phyloP scores from a whole-genome alignment of 768 basidiomycete genomes.

The Podaxis sp. region DNA sequence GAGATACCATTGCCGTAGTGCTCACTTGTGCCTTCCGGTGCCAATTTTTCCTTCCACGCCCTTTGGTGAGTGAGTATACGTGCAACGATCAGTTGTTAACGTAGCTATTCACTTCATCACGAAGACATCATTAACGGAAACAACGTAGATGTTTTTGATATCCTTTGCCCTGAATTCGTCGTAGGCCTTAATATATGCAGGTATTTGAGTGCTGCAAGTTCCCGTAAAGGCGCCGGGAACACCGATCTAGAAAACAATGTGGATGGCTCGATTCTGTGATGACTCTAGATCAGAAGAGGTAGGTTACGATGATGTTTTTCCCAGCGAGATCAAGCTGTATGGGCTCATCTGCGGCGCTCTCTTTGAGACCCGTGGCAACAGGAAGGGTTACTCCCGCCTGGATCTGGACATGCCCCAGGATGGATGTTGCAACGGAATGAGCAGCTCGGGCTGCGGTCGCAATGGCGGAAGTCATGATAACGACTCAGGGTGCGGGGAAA shows the following conservation, averaged over 20 bases:
- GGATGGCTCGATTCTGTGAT: background rate
- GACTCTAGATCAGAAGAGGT: background rate
- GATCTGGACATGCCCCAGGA: constrained; percentile 49
- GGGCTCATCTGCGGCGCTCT: constrained; percentile 47
- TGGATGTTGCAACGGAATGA: constrained; percentile 51
- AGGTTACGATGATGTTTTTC: constrained; percentile 62
- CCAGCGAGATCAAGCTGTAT: constrained; percentile 49
- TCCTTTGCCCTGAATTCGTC: constrained; percentile 78
- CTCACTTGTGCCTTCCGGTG: constrained; percentile 56
- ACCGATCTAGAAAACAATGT: constrained; percentile 46
- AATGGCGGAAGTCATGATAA: constrained; percentile 48
- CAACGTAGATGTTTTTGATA: constrained; percentile 65
- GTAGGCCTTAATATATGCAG: constrained; percentile 62
- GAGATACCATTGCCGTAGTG: constrained; percentile 11
- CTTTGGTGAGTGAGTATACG: constrained; percentile 29
- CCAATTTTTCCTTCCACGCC: constrained; percentile 67
- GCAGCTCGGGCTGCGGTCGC: constrained; percentile 49
- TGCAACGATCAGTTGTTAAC: background rate
- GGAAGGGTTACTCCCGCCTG: constrained; percentile 52
- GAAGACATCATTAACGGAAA: constrained; percentile 80
- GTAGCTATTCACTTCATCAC: constrained; percentile 50
- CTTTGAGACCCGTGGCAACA: constrained; percentile 50
- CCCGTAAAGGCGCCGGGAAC: constrained; percentile 81
- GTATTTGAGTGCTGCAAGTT: constrained; percentile 65
- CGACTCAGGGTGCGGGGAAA: background rate